A percentile compares a stretch with the other conserved stretches of the same genome.
phyloP scores from a whole-genome alignment of 2,329 filamentous ascomycete species.

The Colletotrichum sp. region DNA sequence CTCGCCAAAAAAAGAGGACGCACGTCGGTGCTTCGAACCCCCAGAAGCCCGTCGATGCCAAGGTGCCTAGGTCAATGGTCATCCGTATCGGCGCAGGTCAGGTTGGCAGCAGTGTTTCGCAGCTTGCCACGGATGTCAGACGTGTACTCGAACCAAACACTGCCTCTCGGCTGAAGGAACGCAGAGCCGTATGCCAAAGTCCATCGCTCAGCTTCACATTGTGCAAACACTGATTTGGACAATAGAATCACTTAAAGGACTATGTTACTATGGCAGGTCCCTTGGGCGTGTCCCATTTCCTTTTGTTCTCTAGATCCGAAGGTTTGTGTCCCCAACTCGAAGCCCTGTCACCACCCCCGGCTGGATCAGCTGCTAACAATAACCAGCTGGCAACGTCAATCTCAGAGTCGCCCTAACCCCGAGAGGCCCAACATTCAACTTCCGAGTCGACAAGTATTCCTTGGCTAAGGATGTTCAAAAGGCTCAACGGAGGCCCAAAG shows the following conservation, averaged over 20 bases:
- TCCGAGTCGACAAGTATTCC: slow-evolving; percentile 93
- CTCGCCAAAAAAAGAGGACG: slow-evolving; percentile 87
- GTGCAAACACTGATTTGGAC: neutral
- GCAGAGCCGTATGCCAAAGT: slow-evolving; percentile 61
- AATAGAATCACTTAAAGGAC: slow-evolving; percentile 79
- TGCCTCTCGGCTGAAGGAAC: slow-evolving; percentile 86
- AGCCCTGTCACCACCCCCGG: neutral
- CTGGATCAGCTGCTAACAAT: neutral
- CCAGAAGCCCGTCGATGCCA: slow-evolving; percentile 59
- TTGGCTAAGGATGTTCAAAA: slow-evolving; percentile 89
- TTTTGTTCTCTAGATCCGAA: slow-evolving; percentile 90
- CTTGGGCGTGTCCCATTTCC: slow-evolving; percentile 87
- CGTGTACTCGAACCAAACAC: slow-evolving; percentile 96
- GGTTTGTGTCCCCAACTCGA: slow-evolving; percentile 40
- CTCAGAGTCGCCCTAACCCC: slow-evolving; percentile 87
- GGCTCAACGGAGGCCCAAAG: slow-evolving; percentile 82
- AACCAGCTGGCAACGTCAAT: slow-evolving; percentile 80
- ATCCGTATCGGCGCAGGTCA: slow-evolving; percentile 95
- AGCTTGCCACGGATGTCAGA: slow-evolving; percentile 90
- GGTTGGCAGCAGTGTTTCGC: slow-evolving; percentile 88
- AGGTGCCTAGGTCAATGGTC: slow-evolving; percentile 92
- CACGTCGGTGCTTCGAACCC: slow-evolving; percentile 73
- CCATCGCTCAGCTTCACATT: neutral
- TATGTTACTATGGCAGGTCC: slow-evolving; percentile 96
- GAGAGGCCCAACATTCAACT: slow-evolving; percentile 90